Evolutionary conservation across 495 filamentous ascomycete genomes (phyloP), one percentile per base, ranked within the genome.

Genomic region (Pyrenula massariospora): DNA sequence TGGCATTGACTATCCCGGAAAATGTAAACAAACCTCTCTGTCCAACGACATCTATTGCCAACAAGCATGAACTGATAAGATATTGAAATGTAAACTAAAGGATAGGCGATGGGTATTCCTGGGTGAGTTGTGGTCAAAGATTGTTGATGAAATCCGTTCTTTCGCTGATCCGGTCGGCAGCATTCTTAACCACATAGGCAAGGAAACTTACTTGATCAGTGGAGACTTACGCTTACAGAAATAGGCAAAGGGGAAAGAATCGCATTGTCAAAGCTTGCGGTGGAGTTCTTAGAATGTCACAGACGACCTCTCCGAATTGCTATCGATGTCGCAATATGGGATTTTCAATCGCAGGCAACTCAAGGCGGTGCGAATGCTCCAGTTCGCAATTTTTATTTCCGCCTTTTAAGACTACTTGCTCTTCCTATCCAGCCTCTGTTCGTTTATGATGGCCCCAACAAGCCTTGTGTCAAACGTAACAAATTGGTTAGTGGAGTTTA

Each of bases 311-410:
- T 97, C 5, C 84, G 91, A 12, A 75, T 99, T 24, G 94, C 94
- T 20, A 88, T 99, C 53, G 94, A 99, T 66, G 86, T 93, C 58
- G 90, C 90, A 0, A 96, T 99, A 66, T 99, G 94, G 94, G 84
- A 95, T 22, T 97, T 96, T 63, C 93, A 99, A 63, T 84, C 85
- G 8, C 91, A 94, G 60, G 84, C 89, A 8, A 85, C 87, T 19
- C 81, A 85, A 68, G 91, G 93, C 22, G 94, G 94, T 52, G 81
- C 81, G 23, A 96, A 97, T 65, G 93, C 94, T 3, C 91, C 92
- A 15, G 74, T 96, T 15, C 84, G 94, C 19, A 96, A 91, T 0
- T 78, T 99, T 22, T 97, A 95, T 71, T 97, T 90, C 66, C 86
- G 94, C 24, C 79, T 99, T 1, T 70, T 94, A 3, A 89, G 90